Evolutionary conservation across 352 stramenopile species (phyloP).

Genomic region (Globisporangium emineosum): DNA sequence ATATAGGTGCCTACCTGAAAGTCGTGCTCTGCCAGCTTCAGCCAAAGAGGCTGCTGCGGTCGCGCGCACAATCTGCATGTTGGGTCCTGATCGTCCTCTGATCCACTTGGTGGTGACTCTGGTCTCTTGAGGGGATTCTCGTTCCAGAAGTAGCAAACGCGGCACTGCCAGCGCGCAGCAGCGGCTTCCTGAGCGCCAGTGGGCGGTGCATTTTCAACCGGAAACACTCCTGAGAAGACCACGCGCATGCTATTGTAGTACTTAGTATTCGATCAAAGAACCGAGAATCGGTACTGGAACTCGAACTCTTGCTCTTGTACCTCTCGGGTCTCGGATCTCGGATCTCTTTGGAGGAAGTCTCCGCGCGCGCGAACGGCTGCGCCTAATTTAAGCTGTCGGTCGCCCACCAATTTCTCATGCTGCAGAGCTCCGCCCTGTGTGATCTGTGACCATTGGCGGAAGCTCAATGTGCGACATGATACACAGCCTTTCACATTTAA

Average conservation of each 20-base stretch:
- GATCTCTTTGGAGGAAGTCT: too few relatives aligned
- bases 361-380: background rate
- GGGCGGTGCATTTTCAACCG: background rate
- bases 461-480: constrained; percentile 34
- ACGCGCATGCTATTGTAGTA: constrained; percentile 8
- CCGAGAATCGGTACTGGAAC: too few relatives aligned
- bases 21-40: constrained; percentile 20
- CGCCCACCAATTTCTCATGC: background rate
- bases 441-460: background rate
- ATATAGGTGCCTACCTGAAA: constrained; percentile 26
- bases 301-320: too few relatives aligned
- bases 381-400: background rate
- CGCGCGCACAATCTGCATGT: constrained; percentile 23
- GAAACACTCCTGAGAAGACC: constrained; percentile 11
- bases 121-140: background rate
- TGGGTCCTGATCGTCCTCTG: background rate
- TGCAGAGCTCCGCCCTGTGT: background rate
- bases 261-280: too few relatives aligned
- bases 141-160: constrained; percentile 22
- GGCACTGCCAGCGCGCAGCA: constrained; percentile 16
- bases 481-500: constrained; percentile 4
- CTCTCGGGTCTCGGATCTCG: too few relatives aligned
- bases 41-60: constrained; percentile 23
- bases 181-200: background rate
- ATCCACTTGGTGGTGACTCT: background rate